Evolutionary conservation across 208 protist species (phyloP).

Genomic region (Leishmania tropica): DNA sequence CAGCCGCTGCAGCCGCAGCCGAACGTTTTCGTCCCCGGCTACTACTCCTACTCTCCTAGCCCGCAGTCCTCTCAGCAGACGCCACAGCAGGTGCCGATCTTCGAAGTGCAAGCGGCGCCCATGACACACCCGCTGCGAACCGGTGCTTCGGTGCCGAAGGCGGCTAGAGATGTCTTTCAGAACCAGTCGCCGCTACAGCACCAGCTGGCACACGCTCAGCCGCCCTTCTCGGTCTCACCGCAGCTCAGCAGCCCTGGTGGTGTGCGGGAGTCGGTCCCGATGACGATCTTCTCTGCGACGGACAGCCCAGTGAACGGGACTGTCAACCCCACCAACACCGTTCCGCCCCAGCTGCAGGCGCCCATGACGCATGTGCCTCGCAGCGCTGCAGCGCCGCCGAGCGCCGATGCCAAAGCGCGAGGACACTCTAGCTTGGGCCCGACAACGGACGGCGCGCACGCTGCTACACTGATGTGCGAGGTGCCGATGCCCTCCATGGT

Average conservation of each 20-base stretch:
- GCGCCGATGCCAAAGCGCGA: background rate
- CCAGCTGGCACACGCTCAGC: slow-evolving; percentile 2
- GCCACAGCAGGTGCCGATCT: slow-evolving; percentile 14
- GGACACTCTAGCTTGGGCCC: too few species aligned
- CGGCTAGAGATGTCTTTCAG: background rate
- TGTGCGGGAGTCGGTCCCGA: slow-evolving; percentile 7
- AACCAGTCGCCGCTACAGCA: background rate
- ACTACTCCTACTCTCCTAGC: slow-evolving; percentile 8
- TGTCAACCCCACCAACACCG: background rate
- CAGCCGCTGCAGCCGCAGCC: slow-evolving; percentile 5
- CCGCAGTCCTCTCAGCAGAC: slow-evolving; percentile 3
- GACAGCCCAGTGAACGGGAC: slow-evolving; percentile 12
- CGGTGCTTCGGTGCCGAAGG: background rate
- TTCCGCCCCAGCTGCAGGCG: background rate
- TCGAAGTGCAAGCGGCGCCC: background rate
- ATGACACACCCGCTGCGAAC: background rate
- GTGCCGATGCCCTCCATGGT: background rate
- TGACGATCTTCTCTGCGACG: slow-evolving; percentile 4
- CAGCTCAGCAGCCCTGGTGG: slow-evolving; percentile 20
- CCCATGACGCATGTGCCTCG: background rate
- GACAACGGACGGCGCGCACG: background rate
- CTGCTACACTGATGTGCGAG: background rate
- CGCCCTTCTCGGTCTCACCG: slow-evolving; percentile 9
- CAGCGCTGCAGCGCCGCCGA: background rate
- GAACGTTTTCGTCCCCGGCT: slow-evolving; percentile 16